A percentile compares a stretch with the other conserved stretches of the same genome.
Conservation (phyloP, 495 filamentous ascomycete species). For the Margaritispora aquatica region DNA sequence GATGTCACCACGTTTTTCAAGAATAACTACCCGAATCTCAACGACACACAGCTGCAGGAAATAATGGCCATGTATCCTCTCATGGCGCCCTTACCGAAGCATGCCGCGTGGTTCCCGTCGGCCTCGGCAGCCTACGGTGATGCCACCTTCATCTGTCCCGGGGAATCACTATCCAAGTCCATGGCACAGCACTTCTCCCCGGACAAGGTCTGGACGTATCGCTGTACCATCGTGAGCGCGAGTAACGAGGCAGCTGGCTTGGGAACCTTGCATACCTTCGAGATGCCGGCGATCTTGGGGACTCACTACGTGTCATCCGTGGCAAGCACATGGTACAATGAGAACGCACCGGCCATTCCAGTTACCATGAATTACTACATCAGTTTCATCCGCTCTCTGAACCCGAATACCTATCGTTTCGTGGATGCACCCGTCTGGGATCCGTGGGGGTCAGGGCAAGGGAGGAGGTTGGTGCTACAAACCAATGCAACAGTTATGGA, state of each 20-base stretch:
- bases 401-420: slow-evolving; percentile 50
- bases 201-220: slow-evolving; percentile 50
- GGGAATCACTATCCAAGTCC: too few relatives aligned
- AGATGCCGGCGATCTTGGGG: slow-evolving; percentile 58
- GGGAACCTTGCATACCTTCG: slow-evolving; percentile 55
- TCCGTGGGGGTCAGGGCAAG: slow-evolving; percentile 14
- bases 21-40: slow-evolving; percentile 55
- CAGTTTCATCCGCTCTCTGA: slow-evolving; percentile 55
- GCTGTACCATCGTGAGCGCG: slow-evolving; percentile 49
- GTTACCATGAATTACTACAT: slow-evolving; percentile 62
- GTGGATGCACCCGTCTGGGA: slow-evolving; percentile 40
- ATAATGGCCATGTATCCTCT: slow-evolving; percentile 6
- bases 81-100: background rate
- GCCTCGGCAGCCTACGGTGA: slow-evolving; percentile 59
- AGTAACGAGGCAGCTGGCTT: slow-evolving; percentile 44
- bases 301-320: slow-evolving; percentile 38
- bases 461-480: slow-evolving; percentile 40
- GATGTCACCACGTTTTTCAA: slow-evolving; percentile 48
- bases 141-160: slow-evolving; percentile 64
- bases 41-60: slow-evolving; percentile 35
- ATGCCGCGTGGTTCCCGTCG: background rate
- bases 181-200: slow-evolving; percentile 7
- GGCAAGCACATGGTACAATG: slow-evolving; percentile 39
- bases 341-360: slow-evolving; percentile 29
- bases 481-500: slow-evolving; percentile 40